phyloP scores from a whole-genome alignment of 2,329 filamentous ascomycete species.

The Akanthomyces lecanii region DNA sequence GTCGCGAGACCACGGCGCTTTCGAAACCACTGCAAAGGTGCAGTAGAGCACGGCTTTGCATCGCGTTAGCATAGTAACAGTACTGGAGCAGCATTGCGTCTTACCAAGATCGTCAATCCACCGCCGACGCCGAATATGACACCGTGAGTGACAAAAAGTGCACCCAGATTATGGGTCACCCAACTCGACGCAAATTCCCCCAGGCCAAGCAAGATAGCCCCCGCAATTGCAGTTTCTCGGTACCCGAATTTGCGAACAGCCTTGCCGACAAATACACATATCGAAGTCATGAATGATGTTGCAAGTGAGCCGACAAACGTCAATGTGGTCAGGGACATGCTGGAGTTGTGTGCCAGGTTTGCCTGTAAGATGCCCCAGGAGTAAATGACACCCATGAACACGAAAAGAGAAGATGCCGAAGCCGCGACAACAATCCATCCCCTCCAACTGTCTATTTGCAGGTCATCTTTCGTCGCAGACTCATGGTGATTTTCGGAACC shows the following conservation, averaged over 20 bases:
- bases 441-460: conserved; percentile 18
- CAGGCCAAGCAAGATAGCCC: conserved; percentile 25
- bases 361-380: conserved; percentile 28
- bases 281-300: conserved; percentile 27
- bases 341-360: conserved; percentile 21
- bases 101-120: conserved; percentile 25
- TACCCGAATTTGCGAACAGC: conserved; percentile 24
- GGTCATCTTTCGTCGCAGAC: not conserved
- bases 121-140: conserved; percentile 27
- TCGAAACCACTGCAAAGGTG: conserved; percentile 25
- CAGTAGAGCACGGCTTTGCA: conserved; percentile 25
- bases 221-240: conserved; percentile 21
- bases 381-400: conserved; percentile 29
- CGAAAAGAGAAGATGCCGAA: conserved; percentile 24
- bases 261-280: conserved; percentile 25
- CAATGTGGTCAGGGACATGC: conserved; percentile 24
- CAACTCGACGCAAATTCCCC: conserved; percentile 28
- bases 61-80: not conserved
- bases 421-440: conserved; percentile 27
- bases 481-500: conserved; percentile 1
- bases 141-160: conserved; percentile 26
- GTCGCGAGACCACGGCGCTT: conserved; percentile 27
- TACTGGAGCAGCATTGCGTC: not conserved
- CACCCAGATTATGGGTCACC: conserved; percentile 21
- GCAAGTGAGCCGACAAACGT: conserved; percentile 28